Conservation (phyloP, 1,284 basidiomycete species). For the Boletus austroedulis region DNA sequence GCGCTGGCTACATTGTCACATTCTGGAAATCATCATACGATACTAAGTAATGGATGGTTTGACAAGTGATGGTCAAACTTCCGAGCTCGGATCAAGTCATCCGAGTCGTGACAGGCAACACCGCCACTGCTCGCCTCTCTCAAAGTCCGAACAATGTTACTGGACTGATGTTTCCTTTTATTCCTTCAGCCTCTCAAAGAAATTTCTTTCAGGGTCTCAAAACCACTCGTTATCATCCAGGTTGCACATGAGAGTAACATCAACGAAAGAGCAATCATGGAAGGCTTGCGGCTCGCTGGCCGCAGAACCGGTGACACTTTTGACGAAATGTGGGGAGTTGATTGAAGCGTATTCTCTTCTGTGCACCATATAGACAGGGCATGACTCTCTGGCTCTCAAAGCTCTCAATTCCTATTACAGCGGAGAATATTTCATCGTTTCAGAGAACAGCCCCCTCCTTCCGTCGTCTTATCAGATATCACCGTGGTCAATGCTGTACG, state of each 20-base stretch:
- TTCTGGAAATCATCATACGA: too few relatives aligned
- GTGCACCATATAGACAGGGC: constrained; percentile 80
- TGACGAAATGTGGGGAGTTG: constrained; percentile 4
- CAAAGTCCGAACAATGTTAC: too few relatives aligned
- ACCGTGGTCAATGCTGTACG: constrained; percentile 62
- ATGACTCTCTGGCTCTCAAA: constrained; percentile 89
- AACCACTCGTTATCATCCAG: constrained; percentile 93
- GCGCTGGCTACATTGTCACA: too few relatives aligned
- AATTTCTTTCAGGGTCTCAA: constrained; percentile 79
- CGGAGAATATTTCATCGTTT: constrained; percentile 89
- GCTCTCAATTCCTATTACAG: constrained; percentile 89
- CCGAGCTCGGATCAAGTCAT: too few relatives aligned
- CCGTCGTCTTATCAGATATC: constrained; percentile 64
- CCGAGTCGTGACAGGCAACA: too few relatives aligned
- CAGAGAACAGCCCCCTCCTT: constrained; percentile 55
- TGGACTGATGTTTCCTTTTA: too few relatives aligned
- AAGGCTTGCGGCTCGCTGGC: constrained; percentile 89
- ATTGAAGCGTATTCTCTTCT: neutral
- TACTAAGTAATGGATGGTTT: too few relatives aligned
- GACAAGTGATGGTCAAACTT: too few relatives aligned
- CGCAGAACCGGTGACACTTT: neutral
- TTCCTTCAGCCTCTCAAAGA: constrained; percentile 85
- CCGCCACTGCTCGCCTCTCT: too few relatives aligned
- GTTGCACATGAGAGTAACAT: constrained; percentile 97
- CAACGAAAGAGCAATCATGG: constrained; percentile 82